Evolutionary conservation across 1,139 yeast genomes (phyloP).

Genomic region (Candida tetrigidarum): DNA sequence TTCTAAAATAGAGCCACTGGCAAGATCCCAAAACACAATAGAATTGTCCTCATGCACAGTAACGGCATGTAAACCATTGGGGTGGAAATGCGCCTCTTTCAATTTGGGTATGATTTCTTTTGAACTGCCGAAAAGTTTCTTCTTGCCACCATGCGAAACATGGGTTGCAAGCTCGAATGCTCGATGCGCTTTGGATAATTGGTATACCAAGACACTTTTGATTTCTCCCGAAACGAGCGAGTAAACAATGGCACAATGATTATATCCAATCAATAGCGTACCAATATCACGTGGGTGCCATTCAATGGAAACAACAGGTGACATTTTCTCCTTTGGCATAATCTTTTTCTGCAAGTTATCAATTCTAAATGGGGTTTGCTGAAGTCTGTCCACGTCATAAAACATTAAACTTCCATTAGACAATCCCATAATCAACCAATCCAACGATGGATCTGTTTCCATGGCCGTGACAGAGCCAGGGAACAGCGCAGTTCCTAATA

Average conservation of each 20-base stretch:
- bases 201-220: slow-evolving; percentile 59
- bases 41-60: slow-evolving; percentile 84
- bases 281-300: slow-evolving; percentile 95
- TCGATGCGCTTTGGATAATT: slow-evolving; percentile 39
- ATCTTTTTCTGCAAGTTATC: slow-evolving; percentile 70
- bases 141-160: slow-evolving; percentile 47
- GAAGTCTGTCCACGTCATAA: slow-evolving; percentile 85
- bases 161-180: slow-evolving; percentile 37
- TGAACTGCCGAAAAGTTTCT: slow-evolving; percentile 44
- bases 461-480: slow-evolving; percentile 71
- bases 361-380: slow-evolving; percentile 65
- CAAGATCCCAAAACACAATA: slow-evolving; percentile 90
- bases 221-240: slow-evolving; percentile 66
- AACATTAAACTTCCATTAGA: slow-evolving; percentile 74
- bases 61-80: slow-evolving; percentile 85
- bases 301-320: slow-evolving; percentile 67
- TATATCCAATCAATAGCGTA: slow-evolving; percentile 71
- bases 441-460: slow-evolving; percentile 83
- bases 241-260: slow-evolving; percentile 70
- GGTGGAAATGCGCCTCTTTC: slow-evolving; percentile 78
- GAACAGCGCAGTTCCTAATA: slow-evolving; percentile 57
- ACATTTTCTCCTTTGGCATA: slow-evolving; percentile 52
- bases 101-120: slow-evolving; percentile 55
- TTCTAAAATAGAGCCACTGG: slow-evolving; percentile 70
- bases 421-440: slow-evolving; percentile 83